Evolutionary conservation across 371 early-diverging fungal species (phyloP).

Genomic region (Phascolomyces articulosus): DNA sequence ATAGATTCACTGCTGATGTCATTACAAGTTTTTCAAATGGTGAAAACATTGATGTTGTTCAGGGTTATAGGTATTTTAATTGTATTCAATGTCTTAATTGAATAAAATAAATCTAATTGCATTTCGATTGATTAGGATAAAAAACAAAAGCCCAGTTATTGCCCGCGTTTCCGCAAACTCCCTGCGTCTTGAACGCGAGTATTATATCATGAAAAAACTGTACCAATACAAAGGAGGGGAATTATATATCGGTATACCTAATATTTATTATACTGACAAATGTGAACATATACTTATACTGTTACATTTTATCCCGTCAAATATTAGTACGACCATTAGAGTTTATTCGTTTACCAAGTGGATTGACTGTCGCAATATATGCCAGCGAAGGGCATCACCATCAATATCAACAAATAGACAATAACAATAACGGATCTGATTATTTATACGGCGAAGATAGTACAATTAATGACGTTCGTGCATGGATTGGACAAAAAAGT

Average conservation of each 20-base stretch:
- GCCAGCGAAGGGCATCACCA: constrained; percentile 39
- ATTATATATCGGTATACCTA: neutral
- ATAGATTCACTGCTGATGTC: constrained; percentile 42
- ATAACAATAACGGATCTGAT: too few relatives aligned
- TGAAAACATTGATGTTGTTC: constrained; percentile 40
- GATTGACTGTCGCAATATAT: constrained; percentile 39
- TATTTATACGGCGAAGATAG: too few relatives aligned
- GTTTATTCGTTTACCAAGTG: constrained; percentile 36
- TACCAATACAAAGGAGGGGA: constrained; percentile 21
- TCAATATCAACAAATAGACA: too few relatives aligned
- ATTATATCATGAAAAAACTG: constrained; percentile 39
- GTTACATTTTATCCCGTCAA: neutral
- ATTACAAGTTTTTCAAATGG: constrained; percentile 43
- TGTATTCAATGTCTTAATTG: constrained; percentile 32
- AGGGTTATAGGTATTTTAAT: too few relatives aligned
- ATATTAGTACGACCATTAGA: constrained; percentile 47
- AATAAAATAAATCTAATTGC: too few relatives aligned
- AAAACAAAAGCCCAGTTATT: constrained; percentile 23
- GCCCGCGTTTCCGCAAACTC: constrained; percentile 41
- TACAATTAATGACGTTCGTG: neutral
- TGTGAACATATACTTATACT: too few relatives aligned
- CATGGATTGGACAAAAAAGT: too few relatives aligned
- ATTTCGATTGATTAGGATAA: too few relatives aligned
- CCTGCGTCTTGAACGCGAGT: constrained; percentile 40
- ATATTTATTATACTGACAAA: too few relatives aligned